Percentiles rank a stretch among this genome's conserved stretches.
These are phyloP conservation scores for Iris pallida DNA, from an alignment of 116 monocot species.

Conservation along the genomic window DNA sequence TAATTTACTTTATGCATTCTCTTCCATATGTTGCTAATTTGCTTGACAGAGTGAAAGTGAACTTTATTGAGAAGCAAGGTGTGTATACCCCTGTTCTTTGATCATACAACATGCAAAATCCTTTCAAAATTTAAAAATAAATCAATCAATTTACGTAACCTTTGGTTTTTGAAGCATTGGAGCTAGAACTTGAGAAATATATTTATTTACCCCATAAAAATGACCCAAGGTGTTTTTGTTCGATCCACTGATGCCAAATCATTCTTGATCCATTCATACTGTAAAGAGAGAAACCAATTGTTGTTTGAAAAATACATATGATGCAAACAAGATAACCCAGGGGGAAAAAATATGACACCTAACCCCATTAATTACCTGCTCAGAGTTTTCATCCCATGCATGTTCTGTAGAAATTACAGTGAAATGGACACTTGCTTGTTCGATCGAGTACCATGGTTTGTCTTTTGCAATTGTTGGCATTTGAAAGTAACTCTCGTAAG, in stretches of 20 bases:
- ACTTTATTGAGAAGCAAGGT: no score
- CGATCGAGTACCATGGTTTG: conserved; percentile 80
- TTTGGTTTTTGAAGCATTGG: no score
- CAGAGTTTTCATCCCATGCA: conserved; percentile 44
- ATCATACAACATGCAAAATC: no score
- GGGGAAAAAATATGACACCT: not conserved
- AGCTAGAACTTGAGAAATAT: not conserved
- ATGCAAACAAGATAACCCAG: not conserved
- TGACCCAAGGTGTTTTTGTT: conserved; percentile 72
- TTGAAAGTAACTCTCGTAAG: conserved; percentile 74
- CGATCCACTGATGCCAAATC: conserved; percentile 63
- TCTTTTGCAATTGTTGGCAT: conserved; percentile 55
- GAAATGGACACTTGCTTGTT: conserved; percentile 75
- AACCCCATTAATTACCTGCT: conserved; percentile 54
- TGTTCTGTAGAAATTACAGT: conserved; percentile 79
- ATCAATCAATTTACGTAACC: not conserved
- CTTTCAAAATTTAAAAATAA: not conserved
- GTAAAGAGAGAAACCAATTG: not conserved
- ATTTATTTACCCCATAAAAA: conserved; percentile 55
- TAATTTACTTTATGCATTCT: no score
- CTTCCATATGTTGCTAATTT: no score
- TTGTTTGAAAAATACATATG: not conserved
- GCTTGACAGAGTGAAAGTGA: no score
- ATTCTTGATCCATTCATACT: conserved; percentile 64
- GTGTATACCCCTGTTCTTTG: no score